These are phyloP conservation scores for Cystobasidium ongulense DNA, from an alignment of 768 basidiomycete species.

Conservation along the genomic window DNA sequence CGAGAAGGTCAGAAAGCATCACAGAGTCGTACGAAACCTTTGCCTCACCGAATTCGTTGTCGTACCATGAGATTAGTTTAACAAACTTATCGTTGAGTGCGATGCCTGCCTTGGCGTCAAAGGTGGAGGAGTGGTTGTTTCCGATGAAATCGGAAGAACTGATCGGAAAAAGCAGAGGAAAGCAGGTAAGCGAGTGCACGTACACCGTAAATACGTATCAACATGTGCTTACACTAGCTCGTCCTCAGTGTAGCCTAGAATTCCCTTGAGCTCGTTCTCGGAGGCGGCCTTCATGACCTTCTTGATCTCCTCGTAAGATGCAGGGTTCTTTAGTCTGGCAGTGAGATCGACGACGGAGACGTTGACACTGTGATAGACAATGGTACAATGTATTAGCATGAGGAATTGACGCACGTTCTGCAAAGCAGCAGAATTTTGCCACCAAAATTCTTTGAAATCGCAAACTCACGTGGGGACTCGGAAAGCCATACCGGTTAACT, in stretches of 20 bases:
- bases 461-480: conserved; percentile 83
- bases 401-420: neutral
- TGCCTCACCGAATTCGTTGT: conserved; percentile 42
- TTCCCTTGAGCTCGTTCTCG: conserved; percentile 56
- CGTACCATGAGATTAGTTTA: conserved; percentile 87
- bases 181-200: neutral
- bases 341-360: conserved; percentile 98
- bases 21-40: neutral
- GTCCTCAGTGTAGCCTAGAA: conserved; percentile 73
- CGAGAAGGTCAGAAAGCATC: neutral
- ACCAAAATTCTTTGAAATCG: too few relatives aligned
- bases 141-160: conserved; percentile 23
- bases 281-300: conserved; percentile 68
- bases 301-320: conserved; percentile 88
- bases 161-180: neutral
- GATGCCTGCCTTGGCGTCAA: conserved; percentile 89
- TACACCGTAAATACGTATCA: conserved; percentile 53
- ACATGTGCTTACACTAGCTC: conserved; percentile 90
- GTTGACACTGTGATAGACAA: conserved; percentile 44
- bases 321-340: conserved; percentile 75
- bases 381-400: neutral
- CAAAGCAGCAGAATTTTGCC: neutral
- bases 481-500: conserved; percentile 88
- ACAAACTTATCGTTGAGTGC: conserved; percentile 84
- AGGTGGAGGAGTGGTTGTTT: conserved; percentile 64